Percentiles rank a stretch among this genome's conserved stretches.
Conservation (phyloP, 768 basidiomycete species). For the Hortiboletus flavorubellus region DNA sequence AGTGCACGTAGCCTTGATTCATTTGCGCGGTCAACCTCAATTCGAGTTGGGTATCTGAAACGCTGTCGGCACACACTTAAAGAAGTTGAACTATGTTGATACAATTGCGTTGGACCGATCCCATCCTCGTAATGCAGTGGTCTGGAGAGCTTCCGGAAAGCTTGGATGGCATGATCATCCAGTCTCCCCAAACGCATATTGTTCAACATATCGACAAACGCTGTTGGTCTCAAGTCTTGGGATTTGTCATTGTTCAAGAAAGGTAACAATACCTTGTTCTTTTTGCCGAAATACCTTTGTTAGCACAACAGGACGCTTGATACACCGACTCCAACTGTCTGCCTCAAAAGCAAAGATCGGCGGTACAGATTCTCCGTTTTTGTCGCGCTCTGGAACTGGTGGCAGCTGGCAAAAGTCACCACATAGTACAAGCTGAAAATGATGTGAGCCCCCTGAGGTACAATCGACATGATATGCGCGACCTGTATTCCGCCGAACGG, state of each 20-base stretch:
- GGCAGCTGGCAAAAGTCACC: slow-evolving; percentile 94
- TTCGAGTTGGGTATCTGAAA: slow-evolving; percentile 62
- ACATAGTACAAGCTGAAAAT: slow-evolving; percentile 66
- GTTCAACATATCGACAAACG: slow-evolving; percentile 84
- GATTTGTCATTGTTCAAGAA: not conserved
- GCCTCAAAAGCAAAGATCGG: slow-evolving; percentile 80
- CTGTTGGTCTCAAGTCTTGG: slow-evolving; percentile 25
- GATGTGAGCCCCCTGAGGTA: not conserved
- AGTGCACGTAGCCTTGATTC: slow-evolving; percentile 45
- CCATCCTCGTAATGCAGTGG: slow-evolving; percentile 62
- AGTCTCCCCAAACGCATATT: slow-evolving; percentile 78
- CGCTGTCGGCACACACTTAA: not conserved
- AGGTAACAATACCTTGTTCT: slow-evolving; percentile 53
- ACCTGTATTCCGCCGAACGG: slow-evolving; percentile 92
- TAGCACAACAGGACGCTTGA: slow-evolving; percentile 53
- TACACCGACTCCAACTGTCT: slow-evolving; percentile 62
- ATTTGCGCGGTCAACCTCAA: slow-evolving; percentile 74
- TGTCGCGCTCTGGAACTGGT: slow-evolving; percentile 58
- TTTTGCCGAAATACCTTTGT: slow-evolving; percentile 86
- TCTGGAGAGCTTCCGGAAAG: slow-evolving; percentile 58
- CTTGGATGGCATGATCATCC: slow-evolving; percentile 36
- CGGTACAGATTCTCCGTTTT: slow-evolving; percentile 45
- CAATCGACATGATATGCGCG: not conserved
- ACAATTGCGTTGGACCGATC: slow-evolving; percentile 83
- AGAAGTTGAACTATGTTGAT: slow-evolving; percentile 16